Evolutionary conservation across 2,329 filamentous ascomycete genomes (phyloP).

Genomic region (Verticillium isaacii): DNA sequence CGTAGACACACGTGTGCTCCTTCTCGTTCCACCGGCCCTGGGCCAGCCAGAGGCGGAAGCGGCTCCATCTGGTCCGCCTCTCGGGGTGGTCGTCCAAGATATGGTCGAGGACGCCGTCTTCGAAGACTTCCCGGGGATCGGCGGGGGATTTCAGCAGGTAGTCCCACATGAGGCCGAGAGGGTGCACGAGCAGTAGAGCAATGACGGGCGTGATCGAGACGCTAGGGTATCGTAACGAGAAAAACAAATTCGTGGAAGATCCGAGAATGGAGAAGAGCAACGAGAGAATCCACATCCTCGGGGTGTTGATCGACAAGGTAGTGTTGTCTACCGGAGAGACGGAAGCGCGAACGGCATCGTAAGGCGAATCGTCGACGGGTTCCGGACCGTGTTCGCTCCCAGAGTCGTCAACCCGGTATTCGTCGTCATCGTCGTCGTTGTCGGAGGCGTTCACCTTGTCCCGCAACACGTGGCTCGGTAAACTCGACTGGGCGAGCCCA

Average conservation of each 20-base stretch:
- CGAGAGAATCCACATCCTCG: conserved; percentile 83
- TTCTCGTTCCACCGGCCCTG: conserved; percentile 85
- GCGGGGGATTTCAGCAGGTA: conserved; percentile 48
- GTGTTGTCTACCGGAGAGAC: conserved; percentile 73
- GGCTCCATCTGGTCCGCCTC: conserved; percentile 25
- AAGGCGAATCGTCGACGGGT: conserved; percentile 65
- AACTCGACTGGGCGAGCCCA: conserved; percentile 41
- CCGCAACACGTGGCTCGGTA: conserved; percentile 40
- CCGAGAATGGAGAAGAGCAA: conserved; percentile 75
- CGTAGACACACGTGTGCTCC: conserved; percentile 83
- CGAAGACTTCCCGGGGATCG: conserved; percentile 31
- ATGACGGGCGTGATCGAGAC: conserved; percentile 88
- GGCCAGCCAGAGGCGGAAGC: conserved; percentile 66
- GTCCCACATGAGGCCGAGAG: conserved; percentile 78
- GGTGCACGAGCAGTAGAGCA: conserved; percentile 78
- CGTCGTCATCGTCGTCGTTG: conserved; percentile 20
- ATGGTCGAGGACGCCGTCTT: conserved; percentile 25
- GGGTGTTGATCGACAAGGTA: conserved; percentile 77
- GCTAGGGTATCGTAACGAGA: conserved; percentile 84
- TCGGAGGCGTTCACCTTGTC: conserved; percentile 21
- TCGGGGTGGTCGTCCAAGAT: conserved; percentile 10
- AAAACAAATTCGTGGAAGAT: conserved; percentile 82
- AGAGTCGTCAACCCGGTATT: conserved; percentile 16
- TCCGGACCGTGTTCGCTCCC: conserved; percentile 37
- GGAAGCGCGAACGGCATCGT: conserved; percentile 75